Conservation (phyloP, 2,329 filamentous ascomycete genomes). For the Pseudocercospora macadamiae region DNA sequence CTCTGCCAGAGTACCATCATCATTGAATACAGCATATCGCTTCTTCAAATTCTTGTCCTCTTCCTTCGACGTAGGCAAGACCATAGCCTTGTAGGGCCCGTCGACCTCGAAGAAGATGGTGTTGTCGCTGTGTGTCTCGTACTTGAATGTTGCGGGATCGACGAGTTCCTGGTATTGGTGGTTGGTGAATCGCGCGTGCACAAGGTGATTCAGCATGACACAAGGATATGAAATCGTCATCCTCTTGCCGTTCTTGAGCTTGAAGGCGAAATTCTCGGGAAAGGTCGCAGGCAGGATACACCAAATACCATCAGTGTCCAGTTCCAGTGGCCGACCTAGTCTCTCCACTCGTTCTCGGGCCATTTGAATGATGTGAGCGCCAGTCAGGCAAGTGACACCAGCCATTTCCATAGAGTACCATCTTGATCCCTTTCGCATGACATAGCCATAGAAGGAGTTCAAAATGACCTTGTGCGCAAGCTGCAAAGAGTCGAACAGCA, state of each 20-base stretch:
- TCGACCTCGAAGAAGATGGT: constrained; percentile 99
- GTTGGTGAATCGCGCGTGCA: constrained; percentile 93
- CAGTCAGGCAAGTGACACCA: constrained; percentile 94
- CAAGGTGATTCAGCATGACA: constrained; percentile 97
- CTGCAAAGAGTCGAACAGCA: constrained; percentile 93
- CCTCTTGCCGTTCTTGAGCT: constrained; percentile 94
- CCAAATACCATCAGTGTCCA: constrained; percentile 99
- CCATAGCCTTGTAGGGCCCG: constrained; percentile 96
- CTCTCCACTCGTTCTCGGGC: constrained; percentile 91
- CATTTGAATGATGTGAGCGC: constrained; percentile 95
- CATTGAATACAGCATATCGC: constrained; percentile 97
- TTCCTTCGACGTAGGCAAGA: constrained; percentile 94
- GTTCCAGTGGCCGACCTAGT: constrained; percentile 86
- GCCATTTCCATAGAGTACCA: constrained; percentile 99
- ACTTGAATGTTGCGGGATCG: constrained; percentile 79
- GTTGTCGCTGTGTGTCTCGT: constrained; percentile 97
- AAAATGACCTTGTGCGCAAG: constrained; percentile 98
- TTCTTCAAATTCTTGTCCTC: constrained; percentile 99
- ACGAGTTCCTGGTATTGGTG: constrained; percentile 92
- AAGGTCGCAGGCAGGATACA: constrained; percentile 97
- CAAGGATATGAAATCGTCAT: constrained; percentile 95
- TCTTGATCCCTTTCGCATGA: constrained; percentile 97
- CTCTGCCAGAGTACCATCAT: constrained; percentile 92
- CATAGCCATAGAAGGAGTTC: constrained; percentile 98
- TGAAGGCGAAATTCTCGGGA: constrained; percentile 94